Evolutionary conservation across 352 stramenopile species (phyloP).

Genomic region (Pythium brassicae): DNA sequence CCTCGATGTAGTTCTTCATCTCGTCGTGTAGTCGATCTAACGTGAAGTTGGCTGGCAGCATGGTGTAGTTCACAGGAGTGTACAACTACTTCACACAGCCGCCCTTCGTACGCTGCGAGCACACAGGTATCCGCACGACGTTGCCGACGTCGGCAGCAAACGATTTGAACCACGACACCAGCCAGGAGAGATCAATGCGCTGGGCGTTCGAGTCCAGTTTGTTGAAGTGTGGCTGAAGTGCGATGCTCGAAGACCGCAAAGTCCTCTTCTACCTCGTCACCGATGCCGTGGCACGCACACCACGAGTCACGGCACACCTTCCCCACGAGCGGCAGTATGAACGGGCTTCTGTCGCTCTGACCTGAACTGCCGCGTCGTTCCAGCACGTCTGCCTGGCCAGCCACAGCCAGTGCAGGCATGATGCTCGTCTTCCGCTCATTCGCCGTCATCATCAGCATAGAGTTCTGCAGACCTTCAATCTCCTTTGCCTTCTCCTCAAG

Average conservation of each 20-base stretch:
- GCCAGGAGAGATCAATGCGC: not conserved
- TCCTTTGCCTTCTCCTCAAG: not conserved
- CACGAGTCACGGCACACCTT: not conserved
- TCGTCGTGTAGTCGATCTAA: slow-evolving; percentile 12
- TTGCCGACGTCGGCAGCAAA: not conserved
- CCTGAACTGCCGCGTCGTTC: not conserved
- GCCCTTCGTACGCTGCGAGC: not conserved
- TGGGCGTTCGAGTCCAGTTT: not conserved
- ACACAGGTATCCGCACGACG: not conserved
- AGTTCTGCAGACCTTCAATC: not conserved
- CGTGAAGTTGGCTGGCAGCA: slow-evolving; percentile 11
- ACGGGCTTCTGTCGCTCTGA: not conserved
- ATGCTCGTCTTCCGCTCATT: not conserved
- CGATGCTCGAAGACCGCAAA: not conserved
- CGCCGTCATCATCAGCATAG: not conserved
- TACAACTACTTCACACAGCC: not conserved
- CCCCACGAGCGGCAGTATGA: not conserved
- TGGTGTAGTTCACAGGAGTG: not conserved
- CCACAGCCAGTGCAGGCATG: not conserved
- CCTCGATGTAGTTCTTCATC: slow-evolving; percentile 5
- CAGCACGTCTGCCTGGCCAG: not conserved
- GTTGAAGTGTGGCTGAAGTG: not conserved
- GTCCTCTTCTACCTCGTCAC: not conserved
- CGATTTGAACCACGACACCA: not conserved
- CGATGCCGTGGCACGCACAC: not conserved